A percentile compares a stretch with the other conserved stretches of the same genome.
phyloP scores from a whole-genome alignment of 2,329 filamentous ascomycete species.

The Leptographium flavum region DNA sequence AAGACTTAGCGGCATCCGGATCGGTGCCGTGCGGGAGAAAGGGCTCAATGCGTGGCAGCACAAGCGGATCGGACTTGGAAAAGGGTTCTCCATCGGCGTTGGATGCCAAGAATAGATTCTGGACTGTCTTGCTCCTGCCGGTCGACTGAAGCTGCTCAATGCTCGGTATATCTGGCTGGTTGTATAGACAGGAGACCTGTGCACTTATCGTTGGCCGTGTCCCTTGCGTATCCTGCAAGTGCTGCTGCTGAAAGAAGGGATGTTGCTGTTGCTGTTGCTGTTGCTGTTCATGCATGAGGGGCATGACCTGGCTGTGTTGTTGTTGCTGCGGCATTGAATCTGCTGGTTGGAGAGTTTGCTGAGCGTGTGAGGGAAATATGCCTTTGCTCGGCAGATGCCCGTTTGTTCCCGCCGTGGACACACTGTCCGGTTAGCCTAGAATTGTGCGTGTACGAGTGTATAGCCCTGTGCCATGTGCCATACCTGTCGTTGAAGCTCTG shows the following conservation, averaged over 20 bases:
- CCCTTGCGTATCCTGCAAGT: background rate
- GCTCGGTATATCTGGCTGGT: slow-evolving; percentile 39
- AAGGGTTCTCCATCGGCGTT: slow-evolving; percentile 36
- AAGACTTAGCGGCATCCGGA: slow-evolving; percentile 68
- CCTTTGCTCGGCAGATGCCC: slow-evolving; percentile 1
- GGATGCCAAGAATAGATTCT: slow-evolving; percentile 46
- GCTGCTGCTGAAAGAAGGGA: slow-evolving; percentile 1
- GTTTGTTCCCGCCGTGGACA: background rate
- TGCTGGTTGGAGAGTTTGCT: background rate
- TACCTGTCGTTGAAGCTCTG: slow-evolving; percentile 33
- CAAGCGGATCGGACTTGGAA: slow-evolving; percentile 54
- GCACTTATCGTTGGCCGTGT: background rate
- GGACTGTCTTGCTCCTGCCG: slow-evolving; percentile 40
- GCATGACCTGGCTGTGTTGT: background rate
- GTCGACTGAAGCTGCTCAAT: slow-evolving; percentile 45
- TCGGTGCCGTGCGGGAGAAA: slow-evolving; percentile 77
- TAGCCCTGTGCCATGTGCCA: slow-evolving; percentile 12
- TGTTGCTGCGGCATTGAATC: background rate
- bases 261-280: slow-evolving; percentile 10
- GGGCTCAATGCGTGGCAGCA: slow-evolving; percentile 71
- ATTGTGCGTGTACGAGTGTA: background rate
- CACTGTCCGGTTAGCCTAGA: background rate
- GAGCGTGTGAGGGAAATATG: slow-evolving; percentile 1
- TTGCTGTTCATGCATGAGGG: slow-evolving; percentile 3
- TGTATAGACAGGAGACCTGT: slow-evolving; percentile 39